These are phyloP conservation scores for Trichophyton schoenleinii DNA, from an alignment of 2,329 filamentous ascomycete species.

Conservation along the genomic window DNA sequence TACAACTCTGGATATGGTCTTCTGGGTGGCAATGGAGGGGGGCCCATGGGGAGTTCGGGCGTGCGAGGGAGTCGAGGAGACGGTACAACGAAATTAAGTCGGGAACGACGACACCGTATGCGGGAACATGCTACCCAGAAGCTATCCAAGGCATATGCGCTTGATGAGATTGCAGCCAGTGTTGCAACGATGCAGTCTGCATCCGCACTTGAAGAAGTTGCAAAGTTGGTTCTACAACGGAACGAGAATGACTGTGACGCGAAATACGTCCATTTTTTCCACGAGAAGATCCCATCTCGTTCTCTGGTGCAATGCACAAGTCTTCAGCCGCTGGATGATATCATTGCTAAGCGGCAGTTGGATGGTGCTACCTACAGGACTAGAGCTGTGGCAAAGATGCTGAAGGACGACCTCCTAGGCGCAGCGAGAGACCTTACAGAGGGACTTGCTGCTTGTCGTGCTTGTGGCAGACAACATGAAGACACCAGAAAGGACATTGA, in stretches of 20 bases:
- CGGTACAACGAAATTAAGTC: constrained; percentile 55
- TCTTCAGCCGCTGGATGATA: constrained; percentile 52
- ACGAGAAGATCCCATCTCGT: constrained; percentile 72
- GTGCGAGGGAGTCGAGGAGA: constrained; percentile 31
- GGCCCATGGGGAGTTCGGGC: constrained; percentile 46
- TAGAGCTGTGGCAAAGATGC: constrained; percentile 58
- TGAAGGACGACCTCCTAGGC: constrained; percentile 60
- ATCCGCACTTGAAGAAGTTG: constrained; percentile 64
- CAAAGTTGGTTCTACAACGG: constrained; percentile 57
- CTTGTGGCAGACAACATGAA: constrained; percentile 42
- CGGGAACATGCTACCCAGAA: constrained; percentile 68
- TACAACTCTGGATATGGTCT: constrained; percentile 36
- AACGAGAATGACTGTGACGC: constrained; percentile 58
- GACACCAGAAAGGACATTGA: constrained; percentile 41
- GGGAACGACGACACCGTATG: constrained; percentile 66
- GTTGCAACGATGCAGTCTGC: constrained; percentile 74
- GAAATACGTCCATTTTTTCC: constrained; percentile 84
- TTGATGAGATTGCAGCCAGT: constrained; percentile 73
- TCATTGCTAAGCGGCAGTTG: constrained; percentile 51
- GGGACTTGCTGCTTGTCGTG: constrained; percentile 46
- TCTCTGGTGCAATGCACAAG: constrained; percentile 61
- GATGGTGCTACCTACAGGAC: constrained; percentile 60
- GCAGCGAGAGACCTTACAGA: constrained; percentile 58
- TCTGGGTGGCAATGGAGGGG: constrained; percentile 35
- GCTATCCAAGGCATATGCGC: constrained; percentile 60